Percentiles rank a stretch among this genome's conserved stretches.
Evolutionary conservation across 179 eudicot genomes (phyloP).

Genomic region (Silene noctiflora): DNA sequence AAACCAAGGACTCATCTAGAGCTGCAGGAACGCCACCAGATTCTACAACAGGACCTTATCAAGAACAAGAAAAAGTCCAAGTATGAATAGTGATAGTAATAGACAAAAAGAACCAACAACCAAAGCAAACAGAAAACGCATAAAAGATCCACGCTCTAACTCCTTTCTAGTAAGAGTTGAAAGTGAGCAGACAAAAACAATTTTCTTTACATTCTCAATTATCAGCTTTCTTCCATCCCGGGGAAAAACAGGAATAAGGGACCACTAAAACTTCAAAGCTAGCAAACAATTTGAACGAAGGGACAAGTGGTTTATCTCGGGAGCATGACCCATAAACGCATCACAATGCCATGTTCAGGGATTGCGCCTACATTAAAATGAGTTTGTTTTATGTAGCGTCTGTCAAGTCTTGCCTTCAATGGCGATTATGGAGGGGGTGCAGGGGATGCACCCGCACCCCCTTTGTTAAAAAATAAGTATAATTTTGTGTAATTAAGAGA

Average conservation of each 20-base stretch:
- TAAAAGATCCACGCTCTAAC: not conserved
- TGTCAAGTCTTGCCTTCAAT: too few relatives aligned
- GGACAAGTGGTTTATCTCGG: not conserved
- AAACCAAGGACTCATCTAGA: constrained; percentile 46
- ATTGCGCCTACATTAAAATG: too few relatives aligned
- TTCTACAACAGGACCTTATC: constrained; percentile 44
- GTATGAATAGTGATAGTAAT: not conserved
- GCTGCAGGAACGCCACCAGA: constrained; percentile 44
- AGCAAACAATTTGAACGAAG: too few relatives aligned
- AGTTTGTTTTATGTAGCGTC: too few relatives aligned
- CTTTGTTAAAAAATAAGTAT: too few relatives aligned
- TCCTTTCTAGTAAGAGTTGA: not conserved
- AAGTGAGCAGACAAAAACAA: not conserved
- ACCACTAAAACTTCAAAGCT: too few relatives aligned
- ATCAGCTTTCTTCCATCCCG: not conserved
- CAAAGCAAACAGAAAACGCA: not conserved
- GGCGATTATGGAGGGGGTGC: too few relatives aligned
- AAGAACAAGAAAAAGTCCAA: constrained; percentile 6
- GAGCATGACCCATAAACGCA: not conserved
- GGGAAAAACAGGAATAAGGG: not conserved
- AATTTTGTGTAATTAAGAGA: too few relatives aligned
- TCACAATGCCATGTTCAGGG: not conserved
- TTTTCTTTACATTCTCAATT: not conserved
- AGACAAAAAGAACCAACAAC: not conserved
- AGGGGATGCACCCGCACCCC: too few relatives aligned